phyloP scores from a whole-genome alignment of 495 filamentous ascomycete species.

The Trichoderma parareesei region DNA sequence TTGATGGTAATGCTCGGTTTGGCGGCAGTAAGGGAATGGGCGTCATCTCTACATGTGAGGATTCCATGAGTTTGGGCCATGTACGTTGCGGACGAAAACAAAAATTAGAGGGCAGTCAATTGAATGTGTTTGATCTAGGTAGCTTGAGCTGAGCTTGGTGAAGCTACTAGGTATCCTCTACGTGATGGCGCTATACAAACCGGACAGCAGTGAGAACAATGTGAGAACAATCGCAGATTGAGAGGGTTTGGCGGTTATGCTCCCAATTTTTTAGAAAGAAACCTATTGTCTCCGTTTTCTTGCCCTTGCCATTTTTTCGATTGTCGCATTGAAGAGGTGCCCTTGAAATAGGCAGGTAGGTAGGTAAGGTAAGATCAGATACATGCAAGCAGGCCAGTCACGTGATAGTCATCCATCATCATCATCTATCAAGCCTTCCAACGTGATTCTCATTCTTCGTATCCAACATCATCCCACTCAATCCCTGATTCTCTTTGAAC shows the following conservation, averaged over 20 bases:
- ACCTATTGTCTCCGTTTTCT: too few relatives aligned
- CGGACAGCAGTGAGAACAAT: background rate
- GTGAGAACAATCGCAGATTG: background rate
- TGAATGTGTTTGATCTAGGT: background rate
- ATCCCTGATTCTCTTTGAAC: background rate
- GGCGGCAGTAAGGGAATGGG: slow-evolving; percentile 2
- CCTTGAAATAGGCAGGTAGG: too few relatives aligned
- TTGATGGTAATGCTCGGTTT: slow-evolving; percentile 9
- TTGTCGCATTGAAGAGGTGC: background rate
- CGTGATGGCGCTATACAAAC: background rate
- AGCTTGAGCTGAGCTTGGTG: background rate
- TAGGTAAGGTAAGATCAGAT: background rate
- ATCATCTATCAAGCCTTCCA: background rate
- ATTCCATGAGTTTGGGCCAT: slow-evolving; percentile 4
- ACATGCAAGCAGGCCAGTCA: background rate
- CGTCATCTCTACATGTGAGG: slow-evolving; percentile 3
- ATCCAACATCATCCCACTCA: background rate
- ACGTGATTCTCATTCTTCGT: background rate
- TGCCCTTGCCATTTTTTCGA: too few relatives aligned
- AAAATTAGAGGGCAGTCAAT: slow-evolving; percentile 9
- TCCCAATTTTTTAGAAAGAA: too few relatives aligned
- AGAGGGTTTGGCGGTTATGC: too few relatives aligned
- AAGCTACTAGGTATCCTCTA: background rate
- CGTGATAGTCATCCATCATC: background rate
- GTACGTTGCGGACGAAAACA: background rate